Conservation (phyloP, 73 alveolate genomes). For the Uronychia binucleata region DNA sequence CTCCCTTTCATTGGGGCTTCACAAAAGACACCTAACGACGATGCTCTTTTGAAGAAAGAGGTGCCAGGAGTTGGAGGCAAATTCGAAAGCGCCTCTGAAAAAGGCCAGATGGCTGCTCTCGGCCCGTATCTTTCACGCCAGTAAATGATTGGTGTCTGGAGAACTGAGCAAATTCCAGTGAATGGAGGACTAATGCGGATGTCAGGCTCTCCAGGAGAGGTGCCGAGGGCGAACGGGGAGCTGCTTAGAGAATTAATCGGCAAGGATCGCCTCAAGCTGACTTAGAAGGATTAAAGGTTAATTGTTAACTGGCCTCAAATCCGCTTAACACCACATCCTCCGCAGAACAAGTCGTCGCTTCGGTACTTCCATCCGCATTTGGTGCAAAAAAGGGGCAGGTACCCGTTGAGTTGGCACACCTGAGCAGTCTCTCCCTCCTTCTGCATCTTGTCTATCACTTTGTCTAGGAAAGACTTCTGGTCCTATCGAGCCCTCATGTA, state of each 20-base stretch:
- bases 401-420: not conserved
- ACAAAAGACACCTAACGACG: no score
- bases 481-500: not conserved
- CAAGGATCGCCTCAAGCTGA: not conserved
- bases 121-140: no score
- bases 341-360: constrained; percentile 3
- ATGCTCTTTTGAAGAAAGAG: no score
- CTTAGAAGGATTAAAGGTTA: not conserved
- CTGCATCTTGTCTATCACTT: not conserved
- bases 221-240: not conserved
- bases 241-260: not conserved
- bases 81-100: no score
- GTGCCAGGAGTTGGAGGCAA: no score
- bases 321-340: constrained; percentile 3
- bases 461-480: not conserved
- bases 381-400: constrained; percentile 10
- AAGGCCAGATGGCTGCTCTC: no score
- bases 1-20: no score
- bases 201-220: no score
- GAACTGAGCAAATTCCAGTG: no score
- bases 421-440: not conserved
- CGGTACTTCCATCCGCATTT: constrained; percentile 5
- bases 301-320: not conserved
- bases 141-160: no score
- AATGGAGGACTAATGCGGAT: no score